phyloP scores from a whole-genome alignment of 306 rosid species.

The Pterocarpus macrocarpus region DNA sequence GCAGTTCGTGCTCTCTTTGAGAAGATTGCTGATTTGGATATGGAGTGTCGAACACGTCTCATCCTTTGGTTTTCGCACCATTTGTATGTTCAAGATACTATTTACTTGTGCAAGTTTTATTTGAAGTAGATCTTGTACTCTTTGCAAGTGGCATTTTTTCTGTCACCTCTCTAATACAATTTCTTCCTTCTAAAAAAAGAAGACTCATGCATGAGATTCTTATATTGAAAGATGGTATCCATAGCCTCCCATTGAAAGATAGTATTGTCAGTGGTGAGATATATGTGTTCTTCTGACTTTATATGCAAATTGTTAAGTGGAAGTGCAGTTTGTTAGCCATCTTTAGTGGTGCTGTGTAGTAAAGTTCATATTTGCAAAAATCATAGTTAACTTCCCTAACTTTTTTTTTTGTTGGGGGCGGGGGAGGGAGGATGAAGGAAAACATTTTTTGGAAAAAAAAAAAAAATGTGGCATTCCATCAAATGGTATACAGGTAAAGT shows the following conservation, averaged over 20 bases:
- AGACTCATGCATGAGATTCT: not conserved
- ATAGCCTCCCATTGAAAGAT: slow-evolving; percentile 18
- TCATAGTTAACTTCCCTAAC: not conserved
- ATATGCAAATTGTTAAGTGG: slow-evolving; percentile 27
- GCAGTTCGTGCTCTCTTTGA: slow-evolving; percentile 97
- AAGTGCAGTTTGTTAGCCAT: not conserved
- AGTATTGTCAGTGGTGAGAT: not conserved
- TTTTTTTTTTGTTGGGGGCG: too few species aligned
- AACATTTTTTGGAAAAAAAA: too few species aligned
- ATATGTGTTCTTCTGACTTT: not conserved
- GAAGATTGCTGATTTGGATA: slow-evolving; percentile 91
- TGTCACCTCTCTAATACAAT: slow-evolving; percentile 13
- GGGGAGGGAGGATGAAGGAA: too few species aligned
- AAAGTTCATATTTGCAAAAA: slow-evolving; percentile 12
- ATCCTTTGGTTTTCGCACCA: slow-evolving; percentile 99
- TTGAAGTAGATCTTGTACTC: not conserved
- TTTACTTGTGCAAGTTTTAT: slow-evolving; percentile 26
- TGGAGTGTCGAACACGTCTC: slow-evolving; percentile 97
- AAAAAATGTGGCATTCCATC: not conserved
- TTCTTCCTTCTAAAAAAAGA: not conserved
- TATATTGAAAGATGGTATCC: slow-evolving; percentile 1
- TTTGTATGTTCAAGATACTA: slow-evolving; percentile 69
- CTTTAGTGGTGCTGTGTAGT: not conserved
- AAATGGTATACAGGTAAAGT: not conserved
- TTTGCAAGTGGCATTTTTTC: not conserved